Base-by-base conservation (phyloP, 148 eudicot genomes). In the Cornus suecica region DNA sequence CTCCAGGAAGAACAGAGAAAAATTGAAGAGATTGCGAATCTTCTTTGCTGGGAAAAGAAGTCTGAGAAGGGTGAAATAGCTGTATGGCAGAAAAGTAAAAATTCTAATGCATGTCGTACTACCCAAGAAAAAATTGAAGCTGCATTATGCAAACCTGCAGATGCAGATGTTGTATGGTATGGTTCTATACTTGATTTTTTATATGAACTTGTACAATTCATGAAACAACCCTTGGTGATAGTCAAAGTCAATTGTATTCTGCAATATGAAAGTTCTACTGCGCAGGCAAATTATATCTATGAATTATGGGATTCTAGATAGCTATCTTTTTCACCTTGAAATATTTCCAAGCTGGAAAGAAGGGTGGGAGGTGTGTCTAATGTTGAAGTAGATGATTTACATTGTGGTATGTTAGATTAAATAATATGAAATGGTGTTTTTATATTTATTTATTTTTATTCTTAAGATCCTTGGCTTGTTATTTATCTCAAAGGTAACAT, bases 21-120 rank as follows among this genome's bases (percentile, higher is more conserved):
- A 71, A 94, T 94, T 78, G 97, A 94, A 82, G 89, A 90, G 82
- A 76, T 75, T 29, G 97, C 99, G 60, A 92, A 92, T 70, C 90
- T 83, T 76, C 94, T 94, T 42, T 94, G 97, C 85, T 94, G 99
- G 99, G 90, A 88, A 78, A 94, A 94, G 84, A 90, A 78, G 72
- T 80, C 86, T 42, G 99, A 94, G 85, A 88, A 78, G 76, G 97
- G 90, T 76, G 97, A 94, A 80, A 89, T 82, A 69, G 99, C 96
- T 28, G 80, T 92, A 72, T 94, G 96, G 96, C 94, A 88, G 86
- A 94, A 92, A 78, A 89, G 85, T 65, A 25, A 62, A 2, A 66
- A 87, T 88, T 81, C 87, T 29, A 88, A 88, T 74, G 80, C 90
- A 24, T 94, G 99, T 73, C 91, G 83, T 70, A 76, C 80, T 25